Evolutionary conservation across 768 basidiomycete species (phyloP), one percentile per base, ranked within the genome.

Genomic region (Leccinum aurantiacum): DNA sequence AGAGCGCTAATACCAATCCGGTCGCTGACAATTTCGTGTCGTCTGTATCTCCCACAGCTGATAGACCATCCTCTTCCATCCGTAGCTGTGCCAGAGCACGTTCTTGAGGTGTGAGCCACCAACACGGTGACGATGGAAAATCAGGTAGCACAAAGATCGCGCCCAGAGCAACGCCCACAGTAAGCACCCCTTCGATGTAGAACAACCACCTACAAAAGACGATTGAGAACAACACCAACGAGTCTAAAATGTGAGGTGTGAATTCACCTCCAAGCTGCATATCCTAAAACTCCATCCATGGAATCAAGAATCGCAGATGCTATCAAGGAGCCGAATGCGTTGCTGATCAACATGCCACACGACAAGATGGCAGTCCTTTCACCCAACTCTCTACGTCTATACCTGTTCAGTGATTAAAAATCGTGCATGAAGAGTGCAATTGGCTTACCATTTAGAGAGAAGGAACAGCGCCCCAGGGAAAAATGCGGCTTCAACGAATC

Each of bases 261-360:
- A 1, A 13, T 79, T 71, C 70, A 88, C 82, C 87, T 77, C 91
- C 91, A 94, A 0, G 88, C 88, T 10, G 87, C 79, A 59, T 82
- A 77, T 0, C 90, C 91, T 15, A 84, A 75, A 57, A 78, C 79
- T 6, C 86, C 88, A 41, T 91, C 82, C 88, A 93, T 90, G 13
- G 77, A 75, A 63, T 83, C 79, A 17, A 93, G 80, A 55, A 93
- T 89, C 2, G 83, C 87, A 31, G 89, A 88, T 11, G 91, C 90
- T 54, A 93, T 82, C 13, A 93, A 76, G 2, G 89, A 80, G 4
- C 91, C 91, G 69, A 93, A 91, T 0, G 90, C 91, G 77, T 93
- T 94, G 57, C 84, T 86, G 55, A 92, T 85, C 29, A 93, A 77
- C 65, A 81, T 85, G 19, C 91, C 91, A 61, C 89, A 90, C 44